Percentiles rank a stretch among this genome's conserved stretches.
These are phyloP conservation scores for Vigna hirtella DNA, from an alignment of 306 rosid genomes.

Conservation along the genomic window DNA sequence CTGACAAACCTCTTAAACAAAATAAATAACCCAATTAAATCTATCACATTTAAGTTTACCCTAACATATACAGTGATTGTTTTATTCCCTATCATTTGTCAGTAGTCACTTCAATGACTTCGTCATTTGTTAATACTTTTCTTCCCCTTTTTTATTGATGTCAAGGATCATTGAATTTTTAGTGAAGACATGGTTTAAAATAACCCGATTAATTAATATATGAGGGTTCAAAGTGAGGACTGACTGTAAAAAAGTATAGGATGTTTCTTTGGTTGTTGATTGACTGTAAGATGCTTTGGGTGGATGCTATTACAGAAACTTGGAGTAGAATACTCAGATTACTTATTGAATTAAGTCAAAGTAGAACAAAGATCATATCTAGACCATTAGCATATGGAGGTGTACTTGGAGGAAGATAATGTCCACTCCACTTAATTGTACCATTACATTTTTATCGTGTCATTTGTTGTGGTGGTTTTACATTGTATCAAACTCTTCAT, in stretches of 20 bases:
- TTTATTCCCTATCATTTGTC: not conserved
- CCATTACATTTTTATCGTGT: not conserved
- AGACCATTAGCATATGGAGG: not conserved
- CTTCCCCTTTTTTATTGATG: not conserved
- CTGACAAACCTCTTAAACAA: too few relatives aligned
- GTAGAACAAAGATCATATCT: not conserved
- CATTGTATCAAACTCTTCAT: not conserved
- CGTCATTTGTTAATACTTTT: not conserved
- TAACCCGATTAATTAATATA: not conserved
- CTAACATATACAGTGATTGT: not conserved
- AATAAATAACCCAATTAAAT: too few relatives aligned
- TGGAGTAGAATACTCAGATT: not conserved
- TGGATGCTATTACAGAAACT: not conserved
- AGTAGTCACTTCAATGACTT: not conserved
- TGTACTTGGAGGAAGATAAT: not conserved
- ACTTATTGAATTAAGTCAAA: not conserved
- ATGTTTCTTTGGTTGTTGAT: not conserved
- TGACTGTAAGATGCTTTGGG: slow-evolving; percentile 26
- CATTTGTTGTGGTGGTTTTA: slow-evolving; percentile 19
- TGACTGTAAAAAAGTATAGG: not conserved
- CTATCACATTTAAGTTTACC: too few relatives aligned
- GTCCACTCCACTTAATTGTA: not conserved
- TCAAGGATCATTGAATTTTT: not conserved
- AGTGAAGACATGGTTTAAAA: not conserved
- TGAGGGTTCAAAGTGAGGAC: not conserved